These are phyloP conservation scores for Diaporthe australafricana DNA, from an alignment of 2,329 filamentous ascomycete genomes.

Conservation along the genomic window DNA sequence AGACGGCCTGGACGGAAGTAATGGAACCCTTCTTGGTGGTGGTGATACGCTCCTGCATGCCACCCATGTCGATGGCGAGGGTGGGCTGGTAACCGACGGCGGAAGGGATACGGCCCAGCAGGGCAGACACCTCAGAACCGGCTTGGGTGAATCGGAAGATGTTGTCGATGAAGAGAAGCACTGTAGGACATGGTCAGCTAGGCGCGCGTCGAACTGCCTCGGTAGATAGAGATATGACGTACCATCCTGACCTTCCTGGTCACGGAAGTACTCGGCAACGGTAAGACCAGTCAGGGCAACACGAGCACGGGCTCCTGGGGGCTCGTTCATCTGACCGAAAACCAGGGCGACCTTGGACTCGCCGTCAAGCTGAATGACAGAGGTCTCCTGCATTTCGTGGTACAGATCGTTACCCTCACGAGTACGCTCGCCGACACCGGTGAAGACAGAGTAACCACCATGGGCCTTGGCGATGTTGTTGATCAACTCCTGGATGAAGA, in stretches of 20 bases:
- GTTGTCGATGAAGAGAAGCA: constrained; percentile 99
- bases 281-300: constrained; percentile 94
- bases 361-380: constrained; percentile 98
- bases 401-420: constrained; percentile 99
- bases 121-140: constrained; percentile 99
- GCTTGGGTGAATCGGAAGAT: constrained; percentile 99
- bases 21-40: constrained; percentile 99
- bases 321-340: constrained; percentile 99
- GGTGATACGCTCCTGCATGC: constrained; percentile 99
- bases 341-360: constrained; percentile 99
- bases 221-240: constrained; percentile 47
- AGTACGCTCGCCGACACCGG: constrained; percentile 99
- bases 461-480: constrained; percentile 99
- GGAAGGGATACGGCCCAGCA: constrained; percentile 99
- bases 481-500: constrained; percentile 99
- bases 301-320: constrained; percentile 99
- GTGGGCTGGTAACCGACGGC: constrained; percentile 99
- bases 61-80: constrained; percentile 98
- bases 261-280: constrained; percentile 85
- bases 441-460: constrained; percentile 99
- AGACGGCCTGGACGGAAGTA: constrained; percentile 99
- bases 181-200: constrained; percentile 56
- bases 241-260: constrained; percentile 86
- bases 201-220: background rate
- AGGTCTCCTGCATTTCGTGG: constrained; percentile 99